These are phyloP conservation scores for Nannizzia gypsea DNA, from an alignment of 2,329 filamentous ascomycete species.

Conservation along the genomic window DNA sequence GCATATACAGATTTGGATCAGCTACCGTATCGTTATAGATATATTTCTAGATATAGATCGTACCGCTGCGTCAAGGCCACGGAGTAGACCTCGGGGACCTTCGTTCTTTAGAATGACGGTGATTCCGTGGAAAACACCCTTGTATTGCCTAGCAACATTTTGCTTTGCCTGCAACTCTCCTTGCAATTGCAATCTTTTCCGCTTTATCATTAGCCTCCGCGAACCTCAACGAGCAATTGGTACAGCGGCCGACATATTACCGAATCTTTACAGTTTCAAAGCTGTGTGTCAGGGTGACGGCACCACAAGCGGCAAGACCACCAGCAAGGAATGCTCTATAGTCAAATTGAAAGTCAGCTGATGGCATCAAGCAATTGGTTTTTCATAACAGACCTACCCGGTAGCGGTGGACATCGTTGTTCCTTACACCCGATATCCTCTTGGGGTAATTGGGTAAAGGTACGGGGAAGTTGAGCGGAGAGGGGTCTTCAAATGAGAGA, in stretches of 20 bases:
- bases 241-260: slow-evolving; percentile 39
- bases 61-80: slow-evolving; percentile 75
- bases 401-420: slow-evolving; percentile 48
- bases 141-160: slow-evolving; percentile 77
- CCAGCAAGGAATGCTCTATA: slow-evolving; percentile 79
- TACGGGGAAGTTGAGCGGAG: slow-evolving; percentile 4
- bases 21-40: not conserved
- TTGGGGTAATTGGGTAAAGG: not conserved
- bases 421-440: not conserved
- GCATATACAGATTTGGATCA: slow-evolving; percentile 3
- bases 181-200: slow-evolving; percentile 73
- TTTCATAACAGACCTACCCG: slow-evolving; percentile 26
- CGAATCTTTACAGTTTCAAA: slow-evolving; percentile 99
- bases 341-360: not conserved
- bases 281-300: slow-evolving; percentile 92
- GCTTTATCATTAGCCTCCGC: not conserved
- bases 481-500: not conserved
- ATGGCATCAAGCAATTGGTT: not conserved
- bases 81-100: slow-evolving; percentile 71
- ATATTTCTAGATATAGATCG: slow-evolving; percentile 13
- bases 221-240: not conserved
- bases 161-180: slow-evolving; percentile 84
- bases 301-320: slow-evolving; percentile 91
- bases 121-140: slow-evolving; percentile 81
- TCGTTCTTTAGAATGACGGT: slow-evolving; percentile 84